These are phyloP conservation scores for Arachis hypogaea DNA, from an alignment of 306 rosid genomes.

Conservation along the genomic window DNA sequence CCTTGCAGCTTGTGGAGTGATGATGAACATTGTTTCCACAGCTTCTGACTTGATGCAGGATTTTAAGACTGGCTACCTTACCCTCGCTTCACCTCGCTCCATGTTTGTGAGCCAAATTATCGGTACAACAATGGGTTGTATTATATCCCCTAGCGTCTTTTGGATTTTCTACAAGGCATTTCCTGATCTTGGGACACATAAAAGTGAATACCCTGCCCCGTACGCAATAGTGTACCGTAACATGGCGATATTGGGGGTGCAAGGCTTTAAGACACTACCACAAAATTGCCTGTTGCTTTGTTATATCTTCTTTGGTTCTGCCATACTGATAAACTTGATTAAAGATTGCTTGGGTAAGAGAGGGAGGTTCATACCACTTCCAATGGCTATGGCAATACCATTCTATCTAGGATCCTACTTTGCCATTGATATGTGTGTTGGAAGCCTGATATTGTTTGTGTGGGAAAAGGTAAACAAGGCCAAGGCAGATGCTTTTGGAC, in stretches of 20 bases:
- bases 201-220: slow-evolving; percentile 51
- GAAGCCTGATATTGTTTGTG: slow-evolving; percentile 52
- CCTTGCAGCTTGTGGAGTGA: slow-evolving; percentile 61
- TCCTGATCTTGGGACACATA: slow-evolving; percentile 46
- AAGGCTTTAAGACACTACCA: slow-evolving; percentile 51
- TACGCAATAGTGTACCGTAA: slow-evolving; percentile 48
- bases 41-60: slow-evolving; percentile 61
- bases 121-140: slow-evolving; percentile 60
- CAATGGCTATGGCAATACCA: slow-evolving; percentile 67
- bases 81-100: slow-evolving; percentile 56
- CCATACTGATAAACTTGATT: slow-evolving; percentile 43
- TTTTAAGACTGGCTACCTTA: slow-evolving; percentile 59
- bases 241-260: slow-evolving; percentile 52
- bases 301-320: slow-evolving; percentile 46
- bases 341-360: slow-evolving; percentile 49
- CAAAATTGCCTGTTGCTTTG: slow-evolving; percentile 52
- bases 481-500: slow-evolving; percentile 58
- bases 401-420: slow-evolving; percentile 57
- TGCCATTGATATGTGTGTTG: slow-evolving; percentile 63
- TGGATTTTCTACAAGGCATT: slow-evolving; percentile 61
- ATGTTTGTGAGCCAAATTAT: slow-evolving; percentile 63
- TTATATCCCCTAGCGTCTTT: slow-evolving; percentile 54
- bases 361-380: slow-evolving; percentile 56
- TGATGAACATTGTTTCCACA: slow-evolving; percentile 62
- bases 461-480: slow-evolving; percentile 51